phyloP scores from a whole-genome alignment of 2,329 filamentous ascomycete species.

The Mariannaea sp. region DNA sequence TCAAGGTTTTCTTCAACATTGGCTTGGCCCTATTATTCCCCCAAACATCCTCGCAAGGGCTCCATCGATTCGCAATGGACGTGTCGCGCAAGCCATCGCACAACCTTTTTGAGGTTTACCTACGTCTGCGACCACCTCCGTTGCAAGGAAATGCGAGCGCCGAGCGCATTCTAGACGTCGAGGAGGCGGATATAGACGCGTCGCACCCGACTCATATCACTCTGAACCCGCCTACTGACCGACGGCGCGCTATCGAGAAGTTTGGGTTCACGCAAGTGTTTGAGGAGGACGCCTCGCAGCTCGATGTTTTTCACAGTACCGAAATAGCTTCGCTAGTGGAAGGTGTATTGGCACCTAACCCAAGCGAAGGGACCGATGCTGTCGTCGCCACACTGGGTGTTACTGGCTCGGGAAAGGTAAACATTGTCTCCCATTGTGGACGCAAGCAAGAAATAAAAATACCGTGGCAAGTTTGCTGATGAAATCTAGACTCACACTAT shows the following conservation, averaged over 20 bases:
- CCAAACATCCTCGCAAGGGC: neutral
- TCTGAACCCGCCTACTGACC: constrained; percentile 79
- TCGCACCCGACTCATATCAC: constrained; percentile 70
- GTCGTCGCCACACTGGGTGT: constrained; percentile 90
- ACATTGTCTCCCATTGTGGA: too few relatives aligned
- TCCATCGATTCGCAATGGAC: constrained; percentile 43
- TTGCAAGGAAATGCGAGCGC: constrained; percentile 44
- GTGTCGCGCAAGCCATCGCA: constrained; percentile 44
- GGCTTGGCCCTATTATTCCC: neutral
- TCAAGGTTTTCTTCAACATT: constrained; percentile 6
- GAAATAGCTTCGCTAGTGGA: constrained; percentile 77
- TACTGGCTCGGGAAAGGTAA: constrained; percentile 93
- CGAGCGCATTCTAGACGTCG: constrained; percentile 81
- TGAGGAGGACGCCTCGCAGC: constrained; percentile 80
- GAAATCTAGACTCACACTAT: constrained; percentile 86
- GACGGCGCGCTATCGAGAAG: constrained; percentile 86
- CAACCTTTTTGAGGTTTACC: constrained; percentile 86
- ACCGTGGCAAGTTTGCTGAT: constrained; percentile 7
- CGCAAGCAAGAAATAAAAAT: too few relatives aligned
- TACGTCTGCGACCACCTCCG: constrained; percentile 78
- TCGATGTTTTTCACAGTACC: constrained; percentile 84
- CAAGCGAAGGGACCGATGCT: constrained; percentile 83
- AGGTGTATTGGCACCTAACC: constrained; percentile 74
- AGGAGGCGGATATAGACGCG: constrained; percentile 53
- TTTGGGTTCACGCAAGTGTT: constrained; percentile 96